Evolutionary conservation across 2,329 filamentous ascomycete genomes (phyloP), one percentile per base, ranked within the genome.

Genomic region (Coniochaeta sp.): DNA sequence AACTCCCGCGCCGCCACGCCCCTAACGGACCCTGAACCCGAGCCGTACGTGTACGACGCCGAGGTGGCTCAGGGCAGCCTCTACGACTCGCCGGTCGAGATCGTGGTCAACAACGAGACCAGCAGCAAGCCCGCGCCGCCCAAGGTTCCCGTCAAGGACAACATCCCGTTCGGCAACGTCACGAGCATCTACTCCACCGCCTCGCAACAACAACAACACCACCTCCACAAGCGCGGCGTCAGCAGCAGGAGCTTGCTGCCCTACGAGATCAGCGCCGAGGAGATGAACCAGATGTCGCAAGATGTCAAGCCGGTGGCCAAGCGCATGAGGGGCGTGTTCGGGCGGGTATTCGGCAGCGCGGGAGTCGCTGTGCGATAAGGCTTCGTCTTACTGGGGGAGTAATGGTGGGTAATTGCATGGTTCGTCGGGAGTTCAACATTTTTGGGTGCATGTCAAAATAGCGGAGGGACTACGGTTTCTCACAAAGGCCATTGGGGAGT

Each of bases 231-330:
- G 57, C 61, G 54, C 33, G 28, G 46, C 12, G 26, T 22, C 8
- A 50, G 52, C 40, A 55, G 52, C 32, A 51, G 66, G 55, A 60
- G 62, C 47, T 60, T 75, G 56, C 73, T 81, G 4, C 76, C 78
- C 6, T 82, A 81, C 64, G 78, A 82, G 66, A 78, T 81, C 58
- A 73, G 72, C 54, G 60, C 68, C 30, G 77, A 81, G 24, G 74
- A 81, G 53, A 71, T 80, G 53, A 71, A 72, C 54, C 71, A 74
- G 52, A 62, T 78, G 42, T n/a, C 74, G 79, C 55, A 72, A 78
- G 65, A 67, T 42, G 78, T 78, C 69, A 49, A 16, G 16, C 24
- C 74, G 77, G 49, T 42, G 3, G 71, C 71, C 20, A 66, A 65
- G 53, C 70, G 72, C 49, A 69, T 71, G 40, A 71, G 75, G 33